Percentiles rank a stretch among this genome's conserved stretches.
Conservation (phyloP, 2,329 filamentous ascomycete species). For the Trichoderma breve region DNA sequence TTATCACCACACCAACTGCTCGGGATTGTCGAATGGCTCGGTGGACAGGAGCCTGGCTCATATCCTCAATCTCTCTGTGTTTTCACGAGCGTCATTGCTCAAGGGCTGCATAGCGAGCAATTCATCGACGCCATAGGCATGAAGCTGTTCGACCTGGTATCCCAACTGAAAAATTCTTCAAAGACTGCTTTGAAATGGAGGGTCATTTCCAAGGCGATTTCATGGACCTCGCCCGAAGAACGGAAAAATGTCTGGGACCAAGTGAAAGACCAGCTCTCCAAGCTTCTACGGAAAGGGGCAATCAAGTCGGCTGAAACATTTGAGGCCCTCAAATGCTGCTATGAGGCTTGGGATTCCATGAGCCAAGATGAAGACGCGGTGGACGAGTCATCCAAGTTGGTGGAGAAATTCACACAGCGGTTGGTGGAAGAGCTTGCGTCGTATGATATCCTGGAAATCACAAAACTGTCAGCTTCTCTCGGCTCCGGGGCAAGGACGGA, state of each 20-base stretch:
- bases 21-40: constrained; percentile 44
- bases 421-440: constrained; percentile 34
- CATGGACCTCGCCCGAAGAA: constrained; percentile 35
- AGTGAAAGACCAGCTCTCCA: constrained; percentile 34
- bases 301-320: constrained; percentile 38
- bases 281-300: constrained; percentile 34
- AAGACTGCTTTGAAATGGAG: constrained; percentile 42
- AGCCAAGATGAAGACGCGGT: constrained; percentile 36
- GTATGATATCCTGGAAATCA: constrained; percentile 26
- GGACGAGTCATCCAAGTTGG: constrained; percentile 32
- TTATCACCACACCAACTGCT: constrained; percentile 46
- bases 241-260: constrained; percentile 34
- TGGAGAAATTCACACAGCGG: constrained; percentile 35
- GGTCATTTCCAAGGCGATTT: constrained; percentile 36
- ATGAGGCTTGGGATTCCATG: constrained; percentile 39
- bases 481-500: constrained; percentile 23
- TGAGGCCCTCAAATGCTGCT: constrained; percentile 43
- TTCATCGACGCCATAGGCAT: constrained; percentile 43
- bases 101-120: constrained; percentile 42
- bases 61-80: constrained; percentile 38
- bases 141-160: constrained; percentile 39
- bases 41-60: constrained; percentile 33
- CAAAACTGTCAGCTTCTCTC: constrained; percentile 23
- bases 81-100: constrained; percentile 43
- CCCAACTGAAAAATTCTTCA: constrained; percentile 31